phyloP scores from a whole-genome alignment of 2,329 filamentous ascomycete species.

The Magnaporthiopsis poae region DNA sequence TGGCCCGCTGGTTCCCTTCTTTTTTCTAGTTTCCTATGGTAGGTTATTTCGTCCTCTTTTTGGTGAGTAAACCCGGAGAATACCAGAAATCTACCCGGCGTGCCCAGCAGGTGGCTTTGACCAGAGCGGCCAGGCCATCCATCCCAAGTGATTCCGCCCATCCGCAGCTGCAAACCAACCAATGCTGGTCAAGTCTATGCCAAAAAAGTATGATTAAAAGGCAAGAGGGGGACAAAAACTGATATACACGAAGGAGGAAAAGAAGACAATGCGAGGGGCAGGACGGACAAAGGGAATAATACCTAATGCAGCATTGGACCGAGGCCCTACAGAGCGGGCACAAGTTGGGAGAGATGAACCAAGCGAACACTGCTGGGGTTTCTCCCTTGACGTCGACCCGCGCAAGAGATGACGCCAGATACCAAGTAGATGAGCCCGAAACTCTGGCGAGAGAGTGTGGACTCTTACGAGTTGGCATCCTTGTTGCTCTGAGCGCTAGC shows the following conservation, averaged over 20 bases:
- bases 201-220: constrained; percentile 4
- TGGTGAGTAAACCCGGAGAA: neutral
- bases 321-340: neutral
- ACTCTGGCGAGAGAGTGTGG: neutral
- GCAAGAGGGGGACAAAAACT: neutral
- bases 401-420: neutral
- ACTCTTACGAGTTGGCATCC: constrained; percentile 44
- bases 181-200: constrained; percentile 2
- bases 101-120: neutral
- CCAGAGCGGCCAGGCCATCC: neutral
- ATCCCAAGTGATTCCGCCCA: neutral
- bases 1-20: neutral
- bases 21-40: neutral
- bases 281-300: neutral
- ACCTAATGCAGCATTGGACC: neutral
- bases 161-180: neutral
- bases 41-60: neutral
- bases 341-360: neutral
- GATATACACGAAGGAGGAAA: constrained; percentile 7
- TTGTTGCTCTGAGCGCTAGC: constrained; percentile 85
- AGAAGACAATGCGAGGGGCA: neutral
- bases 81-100: neutral
- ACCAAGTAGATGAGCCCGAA: neutral
- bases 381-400: neutral
- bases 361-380: neutral